phyloP scores from a whole-genome alignment of 1,284 basidiomycete genomes.

The Acaromyces ingoldii region DNA sequence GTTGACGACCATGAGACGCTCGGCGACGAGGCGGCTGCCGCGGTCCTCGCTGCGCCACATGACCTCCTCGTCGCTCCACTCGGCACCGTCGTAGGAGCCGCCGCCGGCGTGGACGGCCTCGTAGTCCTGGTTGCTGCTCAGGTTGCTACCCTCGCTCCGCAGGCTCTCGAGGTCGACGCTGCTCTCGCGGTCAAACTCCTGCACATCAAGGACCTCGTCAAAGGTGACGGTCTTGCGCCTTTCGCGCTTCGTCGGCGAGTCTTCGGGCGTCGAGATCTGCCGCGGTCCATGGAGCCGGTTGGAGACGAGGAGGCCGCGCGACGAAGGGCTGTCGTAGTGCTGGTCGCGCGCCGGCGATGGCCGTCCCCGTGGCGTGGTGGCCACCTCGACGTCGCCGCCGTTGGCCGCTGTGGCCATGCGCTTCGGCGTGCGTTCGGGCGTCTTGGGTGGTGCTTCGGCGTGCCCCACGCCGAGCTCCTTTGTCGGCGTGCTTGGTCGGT shows the following conservation, averaged over 20 bases:
- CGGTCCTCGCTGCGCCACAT: conserved; percentile 1
- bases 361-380: conserved; percentile 74
- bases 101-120: background rate
- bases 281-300: conserved; percentile 73
- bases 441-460: conserved; percentile 53
- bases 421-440: conserved; percentile 7
- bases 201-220: conserved; percentile 75
- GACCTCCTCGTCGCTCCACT: conserved; percentile 7
- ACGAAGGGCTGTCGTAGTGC: conserved; percentile 29
- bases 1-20: conserved; percentile 24
- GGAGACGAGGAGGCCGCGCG: conserved; percentile 70
- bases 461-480: background rate
- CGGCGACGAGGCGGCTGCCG: background rate
- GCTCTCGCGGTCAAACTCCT: conserved; percentile 58
- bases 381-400: conserved; percentile 5
- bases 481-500: conserved; percentile 52
- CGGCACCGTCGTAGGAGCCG: background rate
- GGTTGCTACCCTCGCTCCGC: conserved; percentile 13
- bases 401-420: conserved; percentile 1
- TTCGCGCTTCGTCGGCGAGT: conserved; percentile 11
- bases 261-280: conserved; percentile 5
- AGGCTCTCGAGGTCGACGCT: conserved; percentile 36
- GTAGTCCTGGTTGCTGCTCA: background rate
- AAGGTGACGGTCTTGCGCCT: conserved; percentile 69
- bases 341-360: conserved; percentile 15